Percentiles rank a stretch among this genome's conserved stretches.
Evolutionary conservation across 306 rosid genomes (phyloP).

Genomic region (Echinosophora koreensis): DNA sequence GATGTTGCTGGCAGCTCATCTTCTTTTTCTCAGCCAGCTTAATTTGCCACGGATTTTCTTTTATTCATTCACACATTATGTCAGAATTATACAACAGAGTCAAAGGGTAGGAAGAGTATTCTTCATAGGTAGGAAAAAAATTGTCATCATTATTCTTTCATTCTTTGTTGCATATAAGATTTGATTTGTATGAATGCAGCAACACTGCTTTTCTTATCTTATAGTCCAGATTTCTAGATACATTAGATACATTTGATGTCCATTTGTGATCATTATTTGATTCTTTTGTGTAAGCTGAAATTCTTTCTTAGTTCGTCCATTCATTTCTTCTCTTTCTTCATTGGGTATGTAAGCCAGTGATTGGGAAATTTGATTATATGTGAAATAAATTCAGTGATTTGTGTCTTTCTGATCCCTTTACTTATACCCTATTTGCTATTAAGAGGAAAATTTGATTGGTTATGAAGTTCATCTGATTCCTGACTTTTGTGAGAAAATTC

Average conservation of each 20-base stretch:
- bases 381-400: constrained; percentile 47
- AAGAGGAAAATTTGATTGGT: too few species aligned
- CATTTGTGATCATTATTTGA: constrained; percentile 59
- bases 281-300: constrained; percentile 64
- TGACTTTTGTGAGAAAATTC: too few species aligned
- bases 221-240: constrained; percentile 21
- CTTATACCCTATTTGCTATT: background rate
- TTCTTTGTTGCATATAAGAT: constrained; percentile 84
- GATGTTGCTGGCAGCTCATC: constrained; percentile 75
- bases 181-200: constrained; percentile 56
- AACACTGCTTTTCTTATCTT: constrained; percentile 44
- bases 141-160: constrained; percentile 69
- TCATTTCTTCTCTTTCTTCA: background rate
- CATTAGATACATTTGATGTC: constrained; percentile 51
- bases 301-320: constrained; percentile 49
- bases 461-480: too few species aligned
- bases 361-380: constrained; percentile 28
- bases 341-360: background rate
- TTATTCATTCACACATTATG: constrained; percentile 47
- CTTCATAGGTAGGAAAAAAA: constrained; percentile 69
- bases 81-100: constrained; percentile 50
- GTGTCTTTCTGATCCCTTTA: background rate
- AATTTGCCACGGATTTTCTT: constrained; percentile 34
- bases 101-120: constrained; percentile 54
- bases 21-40: constrained; percentile 70